Conservation (phyloP, 305 asterid species). For the Vinca major region DNA sequence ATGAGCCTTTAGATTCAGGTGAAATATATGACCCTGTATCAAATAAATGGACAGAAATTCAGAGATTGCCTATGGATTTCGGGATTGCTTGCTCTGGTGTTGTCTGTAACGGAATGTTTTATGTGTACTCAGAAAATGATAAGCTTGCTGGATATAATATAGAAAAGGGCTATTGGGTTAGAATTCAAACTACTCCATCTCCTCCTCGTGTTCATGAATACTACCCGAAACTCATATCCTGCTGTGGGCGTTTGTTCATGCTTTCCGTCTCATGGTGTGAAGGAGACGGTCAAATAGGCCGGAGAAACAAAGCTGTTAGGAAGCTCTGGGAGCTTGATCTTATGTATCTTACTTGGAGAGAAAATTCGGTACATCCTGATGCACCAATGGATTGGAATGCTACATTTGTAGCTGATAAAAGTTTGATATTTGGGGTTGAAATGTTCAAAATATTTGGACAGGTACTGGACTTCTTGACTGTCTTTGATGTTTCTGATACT, state of each 20-base stretch:
- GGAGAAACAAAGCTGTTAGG: constrained; percentile 89
- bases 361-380: constrained; percentile 69
- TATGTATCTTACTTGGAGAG: constrained; percentile 42
- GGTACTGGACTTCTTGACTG: constrained; percentile 75
- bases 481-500: constrained; percentile 35
- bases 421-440: constrained; percentile 62
- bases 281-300: constrained; percentile 83
- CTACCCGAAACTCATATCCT: constrained; percentile 63
- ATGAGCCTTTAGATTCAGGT: constrained; percentile 65
- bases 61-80: constrained; percentile 63
- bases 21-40: constrained; percentile 69
- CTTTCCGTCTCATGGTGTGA: constrained; percentile 92
- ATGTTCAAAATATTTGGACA: constrained; percentile 98
- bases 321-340: constrained; percentile 89
- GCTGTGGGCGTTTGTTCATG: constrained; percentile 55
- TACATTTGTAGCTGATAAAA: constrained; percentile 57
- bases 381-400: constrained; percentile 99
- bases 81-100: constrained; percentile 80
- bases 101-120: constrained; percentile 50
- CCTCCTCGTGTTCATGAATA: constrained; percentile 85
- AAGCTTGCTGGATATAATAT: constrained; percentile 58
- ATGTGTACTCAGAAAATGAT: constrained; percentile 76
- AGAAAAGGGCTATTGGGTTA: constrained; percentile 74
- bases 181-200: constrained; percentile 46
- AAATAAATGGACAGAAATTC: constrained; percentile 90